Conservation (phyloP, 1,284 basidiomycete genomes). For the Apiotrichum gamsii region DNA sequence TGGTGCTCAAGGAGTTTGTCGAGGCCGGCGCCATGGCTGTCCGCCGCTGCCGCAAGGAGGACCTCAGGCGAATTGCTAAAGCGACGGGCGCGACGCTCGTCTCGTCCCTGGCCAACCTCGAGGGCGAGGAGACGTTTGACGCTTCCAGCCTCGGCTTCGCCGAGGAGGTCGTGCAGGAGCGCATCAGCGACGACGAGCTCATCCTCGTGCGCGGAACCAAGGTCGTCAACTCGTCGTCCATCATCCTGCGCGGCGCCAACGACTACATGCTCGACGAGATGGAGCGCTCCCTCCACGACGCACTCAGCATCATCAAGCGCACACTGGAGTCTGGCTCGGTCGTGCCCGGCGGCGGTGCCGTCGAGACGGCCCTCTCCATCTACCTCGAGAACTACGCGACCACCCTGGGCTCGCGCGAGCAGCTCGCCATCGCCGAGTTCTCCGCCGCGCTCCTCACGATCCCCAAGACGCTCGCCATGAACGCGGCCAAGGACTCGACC, state of each 20-base stretch:
- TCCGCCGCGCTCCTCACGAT: slow-evolving; percentile 88
- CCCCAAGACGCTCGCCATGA: slow-evolving; percentile 93
- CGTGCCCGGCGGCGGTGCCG: slow-evolving; percentile 95
- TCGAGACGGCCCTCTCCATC: slow-evolving; percentile 93
- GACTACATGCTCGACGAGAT: slow-evolving; percentile 99
- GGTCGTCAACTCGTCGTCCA: slow-evolving; percentile 86
- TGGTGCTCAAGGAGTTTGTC: slow-evolving; percentile 97
- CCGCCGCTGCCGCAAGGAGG: slow-evolving; percentile 94
- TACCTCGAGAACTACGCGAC: slow-evolving; percentile 99
- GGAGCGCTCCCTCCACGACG: slow-evolving; percentile 95
- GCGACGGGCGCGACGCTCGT: slow-evolving; percentile 93
- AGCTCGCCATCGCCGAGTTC: slow-evolving; percentile 97
- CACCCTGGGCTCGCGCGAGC: slow-evolving; percentile 92
- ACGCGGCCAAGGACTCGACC: slow-evolving; percentile 97
- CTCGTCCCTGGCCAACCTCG: slow-evolving; percentile 88
- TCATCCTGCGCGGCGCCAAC: slow-evolving; percentile 93
- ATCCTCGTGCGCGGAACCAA: slow-evolving; percentile 98
- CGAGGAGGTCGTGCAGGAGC: slow-evolving; percentile 94
- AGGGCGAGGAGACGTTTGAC: slow-evolving; percentile 98
- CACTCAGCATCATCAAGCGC: slow-evolving; percentile 90
- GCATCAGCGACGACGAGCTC: slow-evolving; percentile 96
- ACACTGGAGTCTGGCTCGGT: slow-evolving; percentile 94
- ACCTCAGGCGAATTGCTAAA: slow-evolving; percentile 91
- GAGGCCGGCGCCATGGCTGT: slow-evolving; percentile 99
- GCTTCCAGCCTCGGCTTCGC: slow-evolving; percentile 80